Evolutionary conservation across 306 rosid species (phyloP).

Genomic region (Cotoneaster glaucophyllus): DNA sequence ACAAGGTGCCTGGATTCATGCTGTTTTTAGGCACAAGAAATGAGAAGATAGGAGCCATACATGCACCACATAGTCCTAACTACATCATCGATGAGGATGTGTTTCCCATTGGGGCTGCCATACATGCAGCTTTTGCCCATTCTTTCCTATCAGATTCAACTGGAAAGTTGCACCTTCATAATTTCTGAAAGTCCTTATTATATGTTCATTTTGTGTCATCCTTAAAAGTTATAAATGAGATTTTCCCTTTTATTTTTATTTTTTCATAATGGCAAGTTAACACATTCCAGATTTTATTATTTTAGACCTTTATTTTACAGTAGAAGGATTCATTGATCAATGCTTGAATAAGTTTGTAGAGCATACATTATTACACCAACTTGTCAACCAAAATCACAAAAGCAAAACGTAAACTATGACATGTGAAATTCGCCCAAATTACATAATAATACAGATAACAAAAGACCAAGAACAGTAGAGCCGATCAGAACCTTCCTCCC

Average conservation of each 20-base stretch:
- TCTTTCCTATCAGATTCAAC: conserved; percentile 52
- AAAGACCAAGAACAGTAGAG: not conserved
- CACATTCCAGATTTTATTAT: too few relatives aligned
- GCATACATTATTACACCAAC: not conserved
- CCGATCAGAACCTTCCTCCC: conserved; percentile 7
- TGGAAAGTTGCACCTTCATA: conserved; percentile 19
- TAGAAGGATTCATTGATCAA: not conserved
- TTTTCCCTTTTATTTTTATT: too few relatives aligned
- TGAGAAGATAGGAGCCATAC: conserved; percentile 54
- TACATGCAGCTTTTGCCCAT: conserved; percentile 78
- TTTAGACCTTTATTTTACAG: not conserved
- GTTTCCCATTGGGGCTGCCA: conserved; percentile 75
- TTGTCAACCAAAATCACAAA: not conserved
- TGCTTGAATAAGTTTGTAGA: not conserved
- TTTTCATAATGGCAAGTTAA: too few relatives aligned
- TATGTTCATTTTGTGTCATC: not conserved
- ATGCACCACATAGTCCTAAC: conserved; percentile 58
- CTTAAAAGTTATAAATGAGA: not conserved
- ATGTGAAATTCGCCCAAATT: not conserved
- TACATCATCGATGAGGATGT: conserved; percentile 60
- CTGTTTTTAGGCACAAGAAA: conserved; percentile 51
- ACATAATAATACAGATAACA: not conserved
- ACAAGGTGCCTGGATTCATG: conserved; percentile 67
- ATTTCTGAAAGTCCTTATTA: not conserved
- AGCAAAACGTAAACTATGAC: not conserved